A percentile compares a stretch with the other conserved stretches of the same genome.
These are phyloP conservation scores for Pleurotus platypus DNA, from an alignment of 768 basidiomycete species.

Conservation along the genomic window DNA sequence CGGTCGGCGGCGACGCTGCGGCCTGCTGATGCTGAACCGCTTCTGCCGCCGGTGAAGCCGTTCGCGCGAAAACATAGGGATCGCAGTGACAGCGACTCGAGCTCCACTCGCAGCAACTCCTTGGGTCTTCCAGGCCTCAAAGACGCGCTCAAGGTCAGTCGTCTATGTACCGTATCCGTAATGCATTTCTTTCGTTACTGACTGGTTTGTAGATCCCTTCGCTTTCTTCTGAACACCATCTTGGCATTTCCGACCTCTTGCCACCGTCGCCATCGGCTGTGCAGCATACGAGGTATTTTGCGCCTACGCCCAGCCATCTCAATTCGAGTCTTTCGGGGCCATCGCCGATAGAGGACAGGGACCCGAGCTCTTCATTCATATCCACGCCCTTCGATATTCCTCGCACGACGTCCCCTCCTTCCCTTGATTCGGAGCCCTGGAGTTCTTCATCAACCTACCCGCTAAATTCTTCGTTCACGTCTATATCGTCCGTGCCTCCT, in stretches of 20 bases:
- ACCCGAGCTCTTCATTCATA: neutral
- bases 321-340: slow-evolving; percentile 20
- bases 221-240: slow-evolving; percentile 64
- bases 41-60: slow-evolving; percentile 39
- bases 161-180: neutral
- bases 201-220: slow-evolving; percentile 49
- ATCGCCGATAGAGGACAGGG: slow-evolving; percentile 15
- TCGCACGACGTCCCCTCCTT: slow-evolving; percentile 25
- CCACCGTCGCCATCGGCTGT: slow-evolving; percentile 68
- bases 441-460: slow-evolving; percentile 21
- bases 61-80: slow-evolving; percentile 38
- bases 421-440: slow-evolving; percentile 19
- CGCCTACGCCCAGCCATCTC: slow-evolving; percentile 35
- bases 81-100: slow-evolving; percentile 46
- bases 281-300: slow-evolving; percentile 31
- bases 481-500: slow-evolving; percentile 22
- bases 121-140: slow-evolving; percentile 57
- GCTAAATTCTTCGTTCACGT: slow-evolving; percentile 26
- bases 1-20: slow-evolving; percentile 1
- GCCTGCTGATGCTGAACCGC: slow-evolving; percentile 2
- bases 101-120: slow-evolving; percentile 24
- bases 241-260: slow-evolving; percentile 64
- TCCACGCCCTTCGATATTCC: slow-evolving; percentile 26
- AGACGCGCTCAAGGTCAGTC: slow-evolving; percentile 65
- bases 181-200: neutral